Percentiles rank a stretch among this genome's conserved stretches.
These are phyloP conservation scores for Fistulinella staudtii DNA, from an alignment of 1,284 basidiomycete genomes.

Conservation along the genomic window DNA sequence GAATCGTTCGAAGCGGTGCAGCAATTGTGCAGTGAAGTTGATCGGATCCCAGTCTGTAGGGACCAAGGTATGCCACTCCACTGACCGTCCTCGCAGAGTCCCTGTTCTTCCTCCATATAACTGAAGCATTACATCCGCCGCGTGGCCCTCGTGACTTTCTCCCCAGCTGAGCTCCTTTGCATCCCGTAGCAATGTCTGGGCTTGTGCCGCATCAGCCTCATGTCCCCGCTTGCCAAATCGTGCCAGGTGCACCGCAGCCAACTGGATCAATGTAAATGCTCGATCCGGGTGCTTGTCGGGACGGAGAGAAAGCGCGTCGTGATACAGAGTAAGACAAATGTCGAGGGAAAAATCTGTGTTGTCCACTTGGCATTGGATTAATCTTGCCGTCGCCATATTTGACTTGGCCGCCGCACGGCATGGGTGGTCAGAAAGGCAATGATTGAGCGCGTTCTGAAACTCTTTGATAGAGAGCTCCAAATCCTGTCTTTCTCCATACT, in stretches of 20 bases:
- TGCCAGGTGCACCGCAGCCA: background rate
- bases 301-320: slow-evolving; percentile 2
- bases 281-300: slow-evolving; percentile 5
- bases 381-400: slow-evolving; percentile 10
- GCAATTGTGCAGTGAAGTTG: background rate
- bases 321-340: slow-evolving; percentile 1
- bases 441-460: slow-evolving; percentile 3
- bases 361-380: background rate
- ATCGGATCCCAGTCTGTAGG: background rate
- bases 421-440: slow-evolving; percentile 8
- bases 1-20: background rate
- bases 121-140: background rate
- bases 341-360: background rate
- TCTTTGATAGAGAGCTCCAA: background rate
- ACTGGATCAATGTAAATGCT: slow-evolving; percentile 1
- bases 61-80: background rate
- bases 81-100: too few relatives aligned
- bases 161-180: background rate
- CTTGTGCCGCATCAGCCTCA: background rate
- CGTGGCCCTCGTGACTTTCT: background rate
- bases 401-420: slow-evolving; percentile 5
- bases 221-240: background rate
- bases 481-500: background rate
- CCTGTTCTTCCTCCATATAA: background rate
- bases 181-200: background rate